A percentile compares a stretch with the other conserved stretches of the same genome.
These are phyloP conservation scores for Venturia carpophila DNA, from an alignment of 2,329 filamentous ascomycete species.

Conservation along the genomic window DNA sequence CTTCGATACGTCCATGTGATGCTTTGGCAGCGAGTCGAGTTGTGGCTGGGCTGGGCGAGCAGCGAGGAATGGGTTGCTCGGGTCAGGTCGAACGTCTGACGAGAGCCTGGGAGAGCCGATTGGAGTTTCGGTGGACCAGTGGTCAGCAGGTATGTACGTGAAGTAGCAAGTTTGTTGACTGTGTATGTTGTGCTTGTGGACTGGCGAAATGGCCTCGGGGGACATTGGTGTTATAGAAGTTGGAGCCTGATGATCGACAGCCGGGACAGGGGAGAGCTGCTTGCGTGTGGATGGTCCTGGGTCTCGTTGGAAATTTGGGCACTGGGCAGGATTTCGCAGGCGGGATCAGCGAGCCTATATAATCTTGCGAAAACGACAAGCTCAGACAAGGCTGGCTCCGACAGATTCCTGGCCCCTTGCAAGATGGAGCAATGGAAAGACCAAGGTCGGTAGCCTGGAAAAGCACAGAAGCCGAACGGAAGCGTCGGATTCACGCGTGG, in stretches of 20 bases:
- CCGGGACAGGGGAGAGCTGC: background rate
- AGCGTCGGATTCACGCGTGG: background rate
- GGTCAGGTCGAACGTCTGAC: constrained; percentile 23
- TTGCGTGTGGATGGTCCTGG: background rate
- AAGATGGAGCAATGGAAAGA: background rate
- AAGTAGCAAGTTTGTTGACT: constrained; percentile 13
- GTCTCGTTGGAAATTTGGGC: background rate
- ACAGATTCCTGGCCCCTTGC: background rate
- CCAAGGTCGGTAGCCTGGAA: background rate
- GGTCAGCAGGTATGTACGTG: constrained; percentile 14
- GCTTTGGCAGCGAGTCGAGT: constrained; percentile 21
- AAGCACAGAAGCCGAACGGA: background rate
- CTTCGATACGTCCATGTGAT: constrained; percentile 29
- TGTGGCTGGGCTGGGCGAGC: constrained; percentile 21
- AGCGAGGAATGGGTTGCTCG: constrained; percentile 31
- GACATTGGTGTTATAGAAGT: constrained; percentile 6
- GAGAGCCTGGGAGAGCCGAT: background rate
- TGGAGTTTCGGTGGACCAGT: constrained; percentile 11
- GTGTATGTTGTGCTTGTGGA: background rate
- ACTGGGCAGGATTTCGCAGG: background rate
- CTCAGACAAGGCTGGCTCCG: background rate
- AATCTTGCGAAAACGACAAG: background rate
- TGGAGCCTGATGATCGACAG: constrained; percentile 2
- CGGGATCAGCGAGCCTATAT: constrained; percentile 1
- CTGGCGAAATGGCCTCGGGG: background rate